These are phyloP conservation scores for Zasmidium citrigriseum DNA, from an alignment of 2,329 filamentous ascomycete species.

Conservation along the genomic window DNA sequence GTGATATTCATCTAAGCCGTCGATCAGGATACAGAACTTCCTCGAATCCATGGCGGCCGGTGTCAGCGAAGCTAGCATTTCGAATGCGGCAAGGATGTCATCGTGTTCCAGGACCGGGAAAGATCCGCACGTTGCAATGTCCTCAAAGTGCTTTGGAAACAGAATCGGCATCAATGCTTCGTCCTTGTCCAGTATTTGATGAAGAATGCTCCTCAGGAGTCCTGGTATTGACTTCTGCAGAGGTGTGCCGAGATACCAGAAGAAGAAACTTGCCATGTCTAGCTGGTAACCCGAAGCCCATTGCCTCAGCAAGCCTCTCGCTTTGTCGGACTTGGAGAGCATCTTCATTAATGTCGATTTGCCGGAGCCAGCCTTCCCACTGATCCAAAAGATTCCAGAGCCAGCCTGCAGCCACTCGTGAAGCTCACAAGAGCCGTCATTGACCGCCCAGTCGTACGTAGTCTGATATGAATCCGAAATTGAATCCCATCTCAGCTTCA, in stretches of 20 bases:
- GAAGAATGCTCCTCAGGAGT: slow-evolving; percentile 13
- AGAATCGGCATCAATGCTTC: no score
- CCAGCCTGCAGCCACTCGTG: neutral
- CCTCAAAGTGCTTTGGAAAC: no score
- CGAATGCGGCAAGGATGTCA: no score
- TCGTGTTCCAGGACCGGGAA: no score
- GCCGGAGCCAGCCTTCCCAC: slow-evolving; percentile 13
- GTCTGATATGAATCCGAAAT: no score
- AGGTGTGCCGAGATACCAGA: slow-evolving; percentile 16
- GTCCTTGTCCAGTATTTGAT: slow-evolving; percentile 6
- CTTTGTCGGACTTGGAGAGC: neutral
- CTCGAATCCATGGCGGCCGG: no score
- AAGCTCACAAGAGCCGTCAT: no score
- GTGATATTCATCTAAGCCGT: slow-evolving; percentile 23
- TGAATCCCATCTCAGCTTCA: no score
- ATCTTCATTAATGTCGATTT: slow-evolving; percentile 18
- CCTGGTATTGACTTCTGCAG: slow-evolving; percentile 18
- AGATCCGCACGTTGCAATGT: no score
- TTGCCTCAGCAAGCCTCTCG: neutral
- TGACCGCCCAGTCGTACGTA: no score
- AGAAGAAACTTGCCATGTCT: slow-evolving; percentile 6
- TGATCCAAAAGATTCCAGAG: slow-evolving; percentile 13
- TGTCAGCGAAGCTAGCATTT: no score
- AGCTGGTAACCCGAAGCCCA: neutral
- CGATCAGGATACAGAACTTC: slow-evolving; percentile 23